A percentile compares a stretch with the other conserved stretches of the same genome.
Conservation (phyloP, 2,329 filamentous ascomycete species). For the Colletotrichum plurivorum region DNA sequence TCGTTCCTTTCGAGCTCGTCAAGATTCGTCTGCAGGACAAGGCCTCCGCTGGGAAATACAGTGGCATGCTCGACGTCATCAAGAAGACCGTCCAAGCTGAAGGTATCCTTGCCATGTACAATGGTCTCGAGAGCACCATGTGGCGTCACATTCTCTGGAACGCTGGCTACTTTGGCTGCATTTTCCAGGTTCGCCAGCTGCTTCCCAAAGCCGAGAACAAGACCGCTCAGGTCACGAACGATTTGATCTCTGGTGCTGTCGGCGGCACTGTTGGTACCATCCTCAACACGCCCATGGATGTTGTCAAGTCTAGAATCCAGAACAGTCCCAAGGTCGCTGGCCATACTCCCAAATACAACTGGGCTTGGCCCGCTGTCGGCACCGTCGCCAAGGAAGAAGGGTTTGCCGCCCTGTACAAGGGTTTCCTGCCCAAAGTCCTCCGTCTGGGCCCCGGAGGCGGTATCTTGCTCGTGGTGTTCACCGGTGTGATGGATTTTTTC, state of each 20-base stretch:
- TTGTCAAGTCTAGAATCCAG: conserved; percentile 98
- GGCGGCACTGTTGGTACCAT: conserved; percentile 93
- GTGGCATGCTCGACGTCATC: conserved; percentile 84
- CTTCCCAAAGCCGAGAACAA: conserved; percentile 87
- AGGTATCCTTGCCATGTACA: conserved; percentile 91
- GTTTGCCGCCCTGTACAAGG: conserved; percentile 94
- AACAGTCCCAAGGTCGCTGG: conserved; percentile 91
- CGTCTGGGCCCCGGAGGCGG: conserved; percentile 70
- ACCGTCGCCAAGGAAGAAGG: conserved; percentile 96
- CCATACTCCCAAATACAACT: conserved; percentile 94
- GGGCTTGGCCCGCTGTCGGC: conserved; percentile 90
- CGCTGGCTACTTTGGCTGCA: conserved; percentile 96
- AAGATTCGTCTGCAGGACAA: conserved; percentile 99
- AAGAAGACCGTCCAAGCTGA: conserved; percentile 87
- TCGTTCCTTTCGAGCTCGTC: conserved; percentile 97
- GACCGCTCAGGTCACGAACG: conserved; percentile 85
- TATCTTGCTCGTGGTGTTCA: conserved; percentile 88
- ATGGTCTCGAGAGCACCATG: conserved; percentile 95
- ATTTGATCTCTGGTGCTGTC: conserved; percentile 86
- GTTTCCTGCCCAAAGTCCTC: conserved; percentile 91
- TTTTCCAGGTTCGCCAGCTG: conserved; percentile 93
- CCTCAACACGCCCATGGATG: conserved; percentile 95
- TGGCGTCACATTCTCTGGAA: conserved; percentile 96
- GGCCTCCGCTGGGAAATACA: conserved; percentile 91
- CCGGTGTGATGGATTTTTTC: conserved; percentile 95